Conservation (phyloP, 306 rosid species). For the Hippophae gyantsensis region DNA sequence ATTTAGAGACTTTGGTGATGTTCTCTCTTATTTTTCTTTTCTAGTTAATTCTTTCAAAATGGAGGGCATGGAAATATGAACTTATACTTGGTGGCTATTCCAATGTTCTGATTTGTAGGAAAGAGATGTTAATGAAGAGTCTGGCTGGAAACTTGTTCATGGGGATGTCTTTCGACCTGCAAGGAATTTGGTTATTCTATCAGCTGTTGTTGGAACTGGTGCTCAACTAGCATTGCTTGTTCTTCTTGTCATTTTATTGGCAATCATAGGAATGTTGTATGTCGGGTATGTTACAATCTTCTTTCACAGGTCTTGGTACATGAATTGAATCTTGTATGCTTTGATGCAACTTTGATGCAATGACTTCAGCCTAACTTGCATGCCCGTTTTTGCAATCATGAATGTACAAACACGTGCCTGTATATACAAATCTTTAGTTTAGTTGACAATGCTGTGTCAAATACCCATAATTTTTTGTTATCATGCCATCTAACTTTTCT, state of each 20-base stretch:
- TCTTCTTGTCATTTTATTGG: conserved; percentile 94
- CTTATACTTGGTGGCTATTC: conserved; percentile 13
- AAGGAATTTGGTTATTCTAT: conserved; percentile 65
- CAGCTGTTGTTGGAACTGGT: conserved; percentile 98
- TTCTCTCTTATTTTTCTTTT: too few relatives aligned
- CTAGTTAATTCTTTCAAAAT: neutral
- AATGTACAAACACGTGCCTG: conserved; percentile 6
- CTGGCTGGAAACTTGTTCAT: conserved; percentile 99
- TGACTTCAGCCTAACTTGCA: neutral
- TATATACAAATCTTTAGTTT: neutral
- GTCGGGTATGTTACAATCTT: conserved; percentile 50
- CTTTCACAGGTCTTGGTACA: conserved; percentile 9
- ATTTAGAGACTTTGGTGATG: conserved; percentile 81
- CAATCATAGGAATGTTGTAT: conserved; percentile 96
- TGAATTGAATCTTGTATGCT: conserved; percentile 1
- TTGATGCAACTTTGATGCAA: neutral
- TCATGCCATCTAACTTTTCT: neutral
- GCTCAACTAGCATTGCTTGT: conserved; percentile 94
- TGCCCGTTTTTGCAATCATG: conserved; percentile 3
- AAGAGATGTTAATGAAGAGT: conserved; percentile 97
- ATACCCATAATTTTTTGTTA: neutral
- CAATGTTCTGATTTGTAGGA: conserved; percentile 41
- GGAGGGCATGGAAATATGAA: neutral
- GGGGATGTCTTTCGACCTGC: conserved; percentile 99
- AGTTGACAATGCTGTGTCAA: neutral